Evolutionary conservation across 73 alveolate species (phyloP), one percentile per base, ranked within the genome.

Genomic region (Durusdinium trenchii): DNA sequence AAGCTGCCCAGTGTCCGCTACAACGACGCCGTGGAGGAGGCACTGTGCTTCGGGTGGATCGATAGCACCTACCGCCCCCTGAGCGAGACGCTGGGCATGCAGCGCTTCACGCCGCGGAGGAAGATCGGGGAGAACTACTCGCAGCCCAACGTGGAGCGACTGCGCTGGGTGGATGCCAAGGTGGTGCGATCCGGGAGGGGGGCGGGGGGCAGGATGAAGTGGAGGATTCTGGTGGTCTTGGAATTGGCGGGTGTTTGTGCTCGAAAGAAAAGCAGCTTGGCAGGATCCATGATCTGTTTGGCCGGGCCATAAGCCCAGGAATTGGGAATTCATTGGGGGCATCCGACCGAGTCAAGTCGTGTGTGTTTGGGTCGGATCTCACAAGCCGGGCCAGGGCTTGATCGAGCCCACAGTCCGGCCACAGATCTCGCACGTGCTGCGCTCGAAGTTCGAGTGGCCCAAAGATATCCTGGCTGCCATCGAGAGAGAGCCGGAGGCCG

Each of bases 1-100:
- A 84, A 84, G 94, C 50, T 84, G 62, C 94, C 94, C 10, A 84
- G 78, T 4, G 94, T 84, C 26, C 28, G 76, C 40, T 84, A 84
- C 94, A 84, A 84, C 51, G 94, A 84, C 36, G 94, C 94, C 20
- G 94, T 84, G 75, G 94, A 84, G 94, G 94, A 84, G 75, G 94
- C 94, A 0, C 20, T 84, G 52, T 84, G 94, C 40, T 84, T 84
- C 76, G 94, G 94, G 35, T 84, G 94, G 94, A 84, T 84, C 78
- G 94, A 84, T 52, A 84, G 94, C 75, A 84, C 94, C 76, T 84
- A 84, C 51, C 94, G 94, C 9, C 94, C 94, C 52, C 76, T 84
- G 76, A 84, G 94, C 75, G 1, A 0, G 16, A 36, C 76, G 52
- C 42, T 52, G 35, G 94, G 94, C 78, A 84, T 84, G 94, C 94